A percentile compares a stretch with the other conserved stretches of the same genome.
phyloP scores from a whole-genome alignment of 2,329 filamentous ascomycete genomes.

The Cercospora sp. region DNA sequence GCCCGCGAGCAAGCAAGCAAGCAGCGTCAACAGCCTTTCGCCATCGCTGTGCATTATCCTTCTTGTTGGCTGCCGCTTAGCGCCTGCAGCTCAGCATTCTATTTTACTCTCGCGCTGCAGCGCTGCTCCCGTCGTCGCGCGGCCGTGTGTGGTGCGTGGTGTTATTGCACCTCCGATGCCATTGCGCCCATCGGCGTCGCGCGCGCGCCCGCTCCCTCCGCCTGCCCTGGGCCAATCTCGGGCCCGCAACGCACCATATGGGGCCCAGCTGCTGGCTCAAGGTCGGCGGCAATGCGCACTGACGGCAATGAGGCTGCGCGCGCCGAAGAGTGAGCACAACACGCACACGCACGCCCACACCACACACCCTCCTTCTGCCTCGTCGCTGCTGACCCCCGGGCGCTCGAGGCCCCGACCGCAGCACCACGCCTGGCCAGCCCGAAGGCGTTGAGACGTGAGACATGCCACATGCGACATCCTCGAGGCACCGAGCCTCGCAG shows the following conservation, averaged over 20 bases:
- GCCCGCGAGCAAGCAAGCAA: background rate
- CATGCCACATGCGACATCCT: constrained; percentile 22
- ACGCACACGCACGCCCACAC: background rate
- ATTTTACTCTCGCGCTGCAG: background rate
- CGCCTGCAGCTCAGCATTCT: constrained; percentile 11
- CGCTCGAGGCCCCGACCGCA: background rate
- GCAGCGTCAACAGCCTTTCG: background rate
- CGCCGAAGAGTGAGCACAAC: constrained; percentile 1
- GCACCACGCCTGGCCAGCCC: background rate
- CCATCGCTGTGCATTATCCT: background rate
- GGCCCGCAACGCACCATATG: constrained; percentile 16
- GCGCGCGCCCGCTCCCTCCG: background rate
- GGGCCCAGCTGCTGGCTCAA: constrained; percentile 19
- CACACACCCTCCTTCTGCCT: background rate
- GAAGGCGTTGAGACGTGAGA: constrained; percentile 27
- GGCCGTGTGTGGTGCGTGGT: background rate
- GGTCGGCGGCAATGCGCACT: constrained; percentile 23
- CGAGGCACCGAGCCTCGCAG: constrained; percentile 3
- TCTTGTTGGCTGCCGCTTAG: constrained; percentile 8
- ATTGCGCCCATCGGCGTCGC: background rate
- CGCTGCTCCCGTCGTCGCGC: background rate
- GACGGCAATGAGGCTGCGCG: constrained; percentile 11
- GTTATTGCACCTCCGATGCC: constrained; percentile 3
- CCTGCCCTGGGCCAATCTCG: constrained; percentile 27
- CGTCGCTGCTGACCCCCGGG: background rate